Percentiles rank a stretch among this genome's conserved stretches.
phyloP scores from a whole-genome alignment of 1,284 basidiomycete genomes.

The Neolentinus lepideus region DNA sequence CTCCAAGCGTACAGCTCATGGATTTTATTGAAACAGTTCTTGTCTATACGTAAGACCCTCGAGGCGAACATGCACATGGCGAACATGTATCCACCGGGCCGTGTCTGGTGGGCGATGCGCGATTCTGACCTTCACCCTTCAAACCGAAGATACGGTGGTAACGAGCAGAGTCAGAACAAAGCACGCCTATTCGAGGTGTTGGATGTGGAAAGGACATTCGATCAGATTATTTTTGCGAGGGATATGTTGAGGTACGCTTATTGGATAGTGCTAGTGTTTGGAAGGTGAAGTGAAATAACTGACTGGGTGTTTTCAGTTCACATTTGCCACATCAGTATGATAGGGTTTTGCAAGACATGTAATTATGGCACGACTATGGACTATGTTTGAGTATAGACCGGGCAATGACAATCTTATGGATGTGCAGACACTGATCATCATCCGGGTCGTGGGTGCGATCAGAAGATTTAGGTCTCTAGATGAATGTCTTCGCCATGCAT shows the following conservation, averaged over 20 bases:
- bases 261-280: not conserved
- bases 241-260: constrained; percentile 3
- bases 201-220: constrained; percentile 69
- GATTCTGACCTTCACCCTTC: constrained; percentile 55
- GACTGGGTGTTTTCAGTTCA: not conserved
- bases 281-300: not conserved
- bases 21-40: constrained; percentile 40
- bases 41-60: constrained; percentile 73
- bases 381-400: too few relatives aligned
- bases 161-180: constrained; percentile 28
- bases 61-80: constrained; percentile 80
- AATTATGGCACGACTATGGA: not conserved
- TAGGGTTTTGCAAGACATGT: not conserved
- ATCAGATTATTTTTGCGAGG: constrained; percentile 51
- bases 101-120: constrained; percentile 72
- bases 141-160: constrained; percentile 25
- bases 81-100: constrained; percentile 73
- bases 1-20: not conserved
- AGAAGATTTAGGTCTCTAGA: too few relatives aligned
- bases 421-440: too few relatives aligned
- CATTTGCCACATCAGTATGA: constrained; percentile 5
- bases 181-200: constrained; percentile 67
- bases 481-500: too few relatives aligned
- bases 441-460: too few relatives aligned
- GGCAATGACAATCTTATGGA: too few relatives aligned